These are phyloP conservation scores for Casuarina cunninghamiana DNA, from an alignment of 306 rosid species.

Conservation along the genomic window DNA sequence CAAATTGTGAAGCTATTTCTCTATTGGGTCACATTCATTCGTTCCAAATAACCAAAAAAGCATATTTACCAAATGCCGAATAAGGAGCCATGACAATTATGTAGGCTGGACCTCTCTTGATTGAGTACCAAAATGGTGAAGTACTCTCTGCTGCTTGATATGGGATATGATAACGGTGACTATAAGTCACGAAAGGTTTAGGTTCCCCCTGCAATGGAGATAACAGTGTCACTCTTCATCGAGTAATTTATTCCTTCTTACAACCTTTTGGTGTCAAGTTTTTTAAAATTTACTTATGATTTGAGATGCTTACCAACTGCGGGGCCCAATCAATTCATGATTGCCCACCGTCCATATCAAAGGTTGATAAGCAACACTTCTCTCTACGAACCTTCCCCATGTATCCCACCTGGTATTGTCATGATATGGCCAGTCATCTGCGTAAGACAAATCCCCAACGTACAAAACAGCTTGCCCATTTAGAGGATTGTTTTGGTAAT, in stretches of 20 bases:
- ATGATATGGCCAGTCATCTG: conserved; percentile 63
- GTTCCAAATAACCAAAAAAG: no score
- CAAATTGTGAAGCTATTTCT: no score
- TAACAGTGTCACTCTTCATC: no score
- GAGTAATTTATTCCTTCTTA: no score
- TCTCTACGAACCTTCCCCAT: conserved; percentile 77
- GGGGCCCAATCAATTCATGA: conserved; percentile 79
- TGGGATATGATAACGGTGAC: conserved; percentile 47
- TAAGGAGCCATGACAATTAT: conserved; percentile 70
- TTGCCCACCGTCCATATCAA: conserved; percentile 97
- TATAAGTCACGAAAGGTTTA: conserved; percentile 60
- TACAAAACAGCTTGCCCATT: conserved; percentile 59
- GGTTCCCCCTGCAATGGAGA: conserved; percentile 47
- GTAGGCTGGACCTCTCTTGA: conserved; percentile 75
- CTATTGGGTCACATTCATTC: no score
- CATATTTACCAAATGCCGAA: conserved; percentile 60
- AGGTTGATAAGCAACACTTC: conserved; percentile 82
- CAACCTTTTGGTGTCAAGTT: no score
- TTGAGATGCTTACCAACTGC: conserved; percentile 53
- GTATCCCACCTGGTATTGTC: conserved; percentile 82
- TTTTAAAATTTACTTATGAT: not conserved
- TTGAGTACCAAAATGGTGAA: conserved; percentile 60
- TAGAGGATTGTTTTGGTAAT: conserved; percentile 54
- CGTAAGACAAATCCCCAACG: conserved; percentile 83
- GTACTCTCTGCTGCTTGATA: conserved; percentile 43